phyloP scores from a whole-genome alignment of 192 early-diverging fungal genomes.

The Mortierella hygrophila region DNA sequence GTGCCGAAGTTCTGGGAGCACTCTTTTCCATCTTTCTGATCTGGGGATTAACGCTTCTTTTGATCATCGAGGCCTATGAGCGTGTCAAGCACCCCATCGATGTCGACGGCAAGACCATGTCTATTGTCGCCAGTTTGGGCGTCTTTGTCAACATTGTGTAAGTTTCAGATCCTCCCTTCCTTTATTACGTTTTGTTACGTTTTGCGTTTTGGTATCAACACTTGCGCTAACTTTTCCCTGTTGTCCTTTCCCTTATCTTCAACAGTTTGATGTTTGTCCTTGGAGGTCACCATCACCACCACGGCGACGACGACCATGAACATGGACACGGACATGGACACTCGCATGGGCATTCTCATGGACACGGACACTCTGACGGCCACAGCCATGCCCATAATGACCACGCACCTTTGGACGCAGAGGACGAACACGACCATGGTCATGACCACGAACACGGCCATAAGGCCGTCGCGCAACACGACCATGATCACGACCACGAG shows the following conservation, averaged over 20 bases:
- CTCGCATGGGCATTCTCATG: conserved; percentile 59
- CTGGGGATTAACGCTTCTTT: conserved; percentile 76
- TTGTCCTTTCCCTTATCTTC: neutral
- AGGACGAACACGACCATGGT: conserved; percentile 19
- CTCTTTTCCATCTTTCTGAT: conserved; percentile 82
- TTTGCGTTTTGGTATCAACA: conserved; percentile 12
- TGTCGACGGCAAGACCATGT: conserved; percentile 80
- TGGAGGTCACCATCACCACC: conserved; percentile 59
- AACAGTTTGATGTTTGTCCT: conserved; percentile 67
- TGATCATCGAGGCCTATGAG: conserved; percentile 81
- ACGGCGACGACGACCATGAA: conserved; percentile 44
- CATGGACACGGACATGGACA: conserved; percentile 30
- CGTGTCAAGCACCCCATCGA: conserved; percentile 71
- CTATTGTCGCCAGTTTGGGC: conserved; percentile 76
- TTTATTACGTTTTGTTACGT: conserved; percentile 11
- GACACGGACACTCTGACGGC: conserved; percentile 61
- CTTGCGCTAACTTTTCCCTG: too few relatives aligned
- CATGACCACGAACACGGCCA: conserved; percentile 16
- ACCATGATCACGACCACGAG: conserved; percentile 26
- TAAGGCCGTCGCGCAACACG: conserved; percentile 7
- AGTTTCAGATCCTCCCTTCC: conserved; percentile 18
- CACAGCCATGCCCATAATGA: conserved; percentile 50
- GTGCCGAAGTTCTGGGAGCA: conserved; percentile 85
- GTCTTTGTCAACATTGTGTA: conserved; percentile 83
- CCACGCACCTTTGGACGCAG: conserved; percentile 17